Conservation (phyloP, 2,329 filamentous ascomycete genomes). For the Alternaria conjuncta region DNA sequence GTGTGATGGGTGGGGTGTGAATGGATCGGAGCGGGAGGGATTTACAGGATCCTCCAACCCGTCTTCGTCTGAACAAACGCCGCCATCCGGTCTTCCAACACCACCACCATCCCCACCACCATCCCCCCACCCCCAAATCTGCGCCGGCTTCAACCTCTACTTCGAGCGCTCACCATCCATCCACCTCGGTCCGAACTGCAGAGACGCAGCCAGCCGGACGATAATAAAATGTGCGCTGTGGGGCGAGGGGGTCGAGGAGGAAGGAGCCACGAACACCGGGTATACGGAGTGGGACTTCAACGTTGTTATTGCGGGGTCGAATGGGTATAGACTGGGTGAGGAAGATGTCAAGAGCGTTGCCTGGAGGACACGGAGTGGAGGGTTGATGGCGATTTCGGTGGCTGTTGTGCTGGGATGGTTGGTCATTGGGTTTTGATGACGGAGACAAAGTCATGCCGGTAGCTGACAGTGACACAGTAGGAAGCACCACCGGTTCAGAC, state of each 20-base stretch:
- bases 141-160: constrained; percentile 11
- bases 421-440: neutral
- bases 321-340: constrained; percentile 3
- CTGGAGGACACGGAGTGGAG: neutral
- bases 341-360: no score
- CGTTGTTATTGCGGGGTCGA: constrained; percentile 4
- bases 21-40: no score
- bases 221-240: constrained; percentile 12
- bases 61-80: no score
- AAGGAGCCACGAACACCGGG: neutral
- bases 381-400: neutral
- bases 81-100: no score
- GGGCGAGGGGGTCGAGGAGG: neutral
- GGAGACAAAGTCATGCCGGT: neutral
- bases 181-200: neutral
- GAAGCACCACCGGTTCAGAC: no score
- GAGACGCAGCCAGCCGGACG: neutral
- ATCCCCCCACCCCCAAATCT: neutral
- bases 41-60: no score
- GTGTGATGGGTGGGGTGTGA: neutral
- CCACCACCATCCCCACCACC: no score
- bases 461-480: neutral
- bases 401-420: neutral
- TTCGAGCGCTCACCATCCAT: constrained; percentile 7
- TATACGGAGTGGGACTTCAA: constrained; percentile 9